Evolutionary conservation across 768 basidiomycete species (phyloP).

Genomic region (Mycena rebaudengoi): DNA sequence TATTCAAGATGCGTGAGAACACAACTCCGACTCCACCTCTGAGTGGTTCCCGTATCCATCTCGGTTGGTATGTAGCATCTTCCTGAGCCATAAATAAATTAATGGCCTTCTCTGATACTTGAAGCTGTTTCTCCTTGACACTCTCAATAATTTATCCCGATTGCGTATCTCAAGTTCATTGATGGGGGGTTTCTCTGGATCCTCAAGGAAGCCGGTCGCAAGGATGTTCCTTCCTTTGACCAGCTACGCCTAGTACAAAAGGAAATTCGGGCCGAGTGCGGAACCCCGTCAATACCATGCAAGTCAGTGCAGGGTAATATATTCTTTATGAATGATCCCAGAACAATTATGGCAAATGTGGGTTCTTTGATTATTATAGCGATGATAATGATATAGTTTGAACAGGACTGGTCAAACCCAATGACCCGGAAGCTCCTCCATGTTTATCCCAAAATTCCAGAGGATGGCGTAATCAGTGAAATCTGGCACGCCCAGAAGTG

Average conservation of each 20-base stretch:
- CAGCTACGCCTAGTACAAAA: constrained; percentile 18
- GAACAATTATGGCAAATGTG: constrained; percentile 16
- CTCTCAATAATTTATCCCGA: constrained; percentile 30
- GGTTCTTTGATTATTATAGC: not conserved
- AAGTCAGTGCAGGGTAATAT: constrained; percentile 21
- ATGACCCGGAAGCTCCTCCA: not conserved
- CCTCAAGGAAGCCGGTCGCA: constrained; percentile 23
- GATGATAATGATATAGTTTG: not conserved
- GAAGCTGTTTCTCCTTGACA: constrained; percentile 33
- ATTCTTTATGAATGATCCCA: constrained; percentile 31
- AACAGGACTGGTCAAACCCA: constrained; percentile 4
- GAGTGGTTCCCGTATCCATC: constrained; percentile 13
- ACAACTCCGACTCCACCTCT: no score
- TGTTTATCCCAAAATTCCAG: constrained; percentile 2
- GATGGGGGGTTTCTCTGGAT: constrained; percentile 30
- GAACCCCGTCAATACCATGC: constrained; percentile 12
- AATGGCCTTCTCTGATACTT: not conserved
- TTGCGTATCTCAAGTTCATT: constrained; percentile 23
- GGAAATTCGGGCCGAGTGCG: not conserved
- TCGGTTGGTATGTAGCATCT: not conserved
- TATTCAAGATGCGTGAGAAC: no score
- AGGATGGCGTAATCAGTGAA: not conserved
- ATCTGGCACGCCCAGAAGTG: not conserved
- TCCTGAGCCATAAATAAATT: not conserved
- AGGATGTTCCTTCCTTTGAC: constrained; percentile 30